Conservation (phyloP, 1,284 basidiomycete species). For the Bondarzewia mesenterica region DNA sequence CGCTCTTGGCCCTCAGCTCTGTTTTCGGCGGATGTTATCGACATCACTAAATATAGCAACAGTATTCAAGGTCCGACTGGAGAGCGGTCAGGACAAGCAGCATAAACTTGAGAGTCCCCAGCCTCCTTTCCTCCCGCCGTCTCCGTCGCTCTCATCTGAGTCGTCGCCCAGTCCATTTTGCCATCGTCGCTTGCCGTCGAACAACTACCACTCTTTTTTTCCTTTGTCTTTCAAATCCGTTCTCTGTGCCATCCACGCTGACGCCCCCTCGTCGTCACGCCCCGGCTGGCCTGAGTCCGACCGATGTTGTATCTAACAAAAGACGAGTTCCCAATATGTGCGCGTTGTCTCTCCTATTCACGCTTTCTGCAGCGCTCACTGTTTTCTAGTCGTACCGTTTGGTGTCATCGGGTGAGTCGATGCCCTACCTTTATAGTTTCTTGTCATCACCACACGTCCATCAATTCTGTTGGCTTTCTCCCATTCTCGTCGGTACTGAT, state of each 20-base stretch:
- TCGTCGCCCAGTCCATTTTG: background rate
- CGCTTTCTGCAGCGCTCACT: background rate
- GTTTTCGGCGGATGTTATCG: too few species aligned
- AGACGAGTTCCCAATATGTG: conserved; percentile 34
- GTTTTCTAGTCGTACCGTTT: conserved; percentile 70
- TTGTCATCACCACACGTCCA: background rate
- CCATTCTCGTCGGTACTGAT: background rate
- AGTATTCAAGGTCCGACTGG: too few species aligned
- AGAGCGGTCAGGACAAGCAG: too few species aligned
- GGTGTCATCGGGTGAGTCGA: conserved; percentile 79
- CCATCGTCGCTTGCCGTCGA: conserved; percentile 1
- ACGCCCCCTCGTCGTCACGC: too few species aligned
- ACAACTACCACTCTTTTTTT: background rate
- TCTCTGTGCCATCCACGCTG: background rate
- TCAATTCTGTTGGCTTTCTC: background rate
- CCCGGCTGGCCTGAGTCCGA: background rate
- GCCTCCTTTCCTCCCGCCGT: background rate
- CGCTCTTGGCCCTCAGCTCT: too few species aligned
- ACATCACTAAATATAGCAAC: too few species aligned
- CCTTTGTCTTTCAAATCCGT: background rate
- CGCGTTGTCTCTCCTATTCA: conserved; percentile 14
- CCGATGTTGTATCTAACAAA: conserved; percentile 31
- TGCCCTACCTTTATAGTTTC: background rate
- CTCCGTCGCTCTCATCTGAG: conserved; percentile 3
- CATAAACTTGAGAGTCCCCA: too few species aligned